phyloP scores from a whole-genome alignment of 305 asterid genomes.

The Coffea humblotiana region DNA sequence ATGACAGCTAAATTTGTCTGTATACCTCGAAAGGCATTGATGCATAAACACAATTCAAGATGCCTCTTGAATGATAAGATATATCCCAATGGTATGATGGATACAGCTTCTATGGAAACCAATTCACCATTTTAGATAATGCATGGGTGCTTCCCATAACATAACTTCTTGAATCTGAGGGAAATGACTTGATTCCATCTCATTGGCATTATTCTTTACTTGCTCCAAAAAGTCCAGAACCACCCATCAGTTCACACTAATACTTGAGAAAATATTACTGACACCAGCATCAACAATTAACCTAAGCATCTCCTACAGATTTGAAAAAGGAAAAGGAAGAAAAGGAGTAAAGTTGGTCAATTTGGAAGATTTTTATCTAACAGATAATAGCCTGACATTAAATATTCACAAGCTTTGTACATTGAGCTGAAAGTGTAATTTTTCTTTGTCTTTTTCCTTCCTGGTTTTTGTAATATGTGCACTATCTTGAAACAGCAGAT shows the following conservation, averaged over 20 bases:
- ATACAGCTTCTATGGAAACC: background rate
- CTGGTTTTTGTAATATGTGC: background rate
- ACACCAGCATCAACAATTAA: slow-evolving; percentile 2
- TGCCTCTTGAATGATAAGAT: background rate
- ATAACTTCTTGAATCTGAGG: background rate
- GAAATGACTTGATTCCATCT: slow-evolving; percentile 1
- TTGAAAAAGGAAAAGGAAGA: background rate
- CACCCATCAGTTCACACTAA: background rate
- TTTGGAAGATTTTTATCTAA: background rate
- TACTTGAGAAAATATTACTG: background rate
- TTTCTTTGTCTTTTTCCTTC: background rate
- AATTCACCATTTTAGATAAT: background rate
- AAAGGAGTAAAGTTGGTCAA: background rate
- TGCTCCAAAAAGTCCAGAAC: background rate
- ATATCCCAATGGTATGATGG: background rate
- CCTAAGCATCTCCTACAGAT: background rate
- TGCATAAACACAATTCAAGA: background rate
- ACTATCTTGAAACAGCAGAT: background rate
- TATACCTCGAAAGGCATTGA: background rate
- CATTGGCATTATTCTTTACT: background rate
- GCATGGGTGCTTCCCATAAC: background rate
- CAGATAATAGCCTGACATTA: background rate
- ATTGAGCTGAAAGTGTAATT: background rate
- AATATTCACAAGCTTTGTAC: background rate
- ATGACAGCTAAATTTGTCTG: background rate